Percentiles rank a stretch among this genome's conserved stretches.
Conservation (phyloP, 805 yeast genomes). For the Yarrowia yakushimensis region DNA sequence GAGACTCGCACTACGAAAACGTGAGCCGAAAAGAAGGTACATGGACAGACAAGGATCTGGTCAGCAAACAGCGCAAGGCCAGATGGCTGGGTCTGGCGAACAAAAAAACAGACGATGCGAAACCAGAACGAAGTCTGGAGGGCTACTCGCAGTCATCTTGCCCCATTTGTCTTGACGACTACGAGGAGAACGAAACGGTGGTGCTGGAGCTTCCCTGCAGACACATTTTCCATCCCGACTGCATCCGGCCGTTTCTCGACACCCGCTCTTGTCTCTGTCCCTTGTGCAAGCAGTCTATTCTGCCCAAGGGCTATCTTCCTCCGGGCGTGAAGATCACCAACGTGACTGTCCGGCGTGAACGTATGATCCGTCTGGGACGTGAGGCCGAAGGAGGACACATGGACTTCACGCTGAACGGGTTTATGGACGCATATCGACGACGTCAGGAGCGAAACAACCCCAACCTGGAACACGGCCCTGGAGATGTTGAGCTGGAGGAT, state of each 20-base stretch:
- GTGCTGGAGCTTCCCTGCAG: constrained; percentile 78
- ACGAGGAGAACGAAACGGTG: constrained; percentile 55
- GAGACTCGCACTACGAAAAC: neutral
- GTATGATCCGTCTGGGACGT: constrained; percentile 2
- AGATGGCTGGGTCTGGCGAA: neutral
- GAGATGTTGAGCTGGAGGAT: neutral
- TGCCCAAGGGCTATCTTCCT: constrained; percentile 26
- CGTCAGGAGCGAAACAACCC: constrained; percentile 12
- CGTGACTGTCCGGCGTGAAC: constrained; percentile 23
- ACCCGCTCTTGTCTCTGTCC: constrained; percentile 79
- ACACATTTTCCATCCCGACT: constrained; percentile 75
- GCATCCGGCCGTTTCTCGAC: constrained; percentile 80
- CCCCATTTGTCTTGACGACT: constrained; percentile 73
- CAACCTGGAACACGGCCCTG: neutral
- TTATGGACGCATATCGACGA: neutral
- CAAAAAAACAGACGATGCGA: neutral
- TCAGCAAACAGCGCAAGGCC: neutral
- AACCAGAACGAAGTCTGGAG: neutral
- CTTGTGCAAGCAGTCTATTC: constrained; percentile 47
- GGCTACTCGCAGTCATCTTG: constrained; percentile 42
- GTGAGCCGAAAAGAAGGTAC: neutral
- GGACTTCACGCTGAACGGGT: neutral
- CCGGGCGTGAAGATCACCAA: constrained; percentile 23
- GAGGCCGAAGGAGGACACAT: neutral
- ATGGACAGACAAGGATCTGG: neutral